These are phyloP conservation scores for Orbilia blumenaviensis DNA, from an alignment of 2,329 filamentous ascomycete genomes.

Conservation along the genomic window DNA sequence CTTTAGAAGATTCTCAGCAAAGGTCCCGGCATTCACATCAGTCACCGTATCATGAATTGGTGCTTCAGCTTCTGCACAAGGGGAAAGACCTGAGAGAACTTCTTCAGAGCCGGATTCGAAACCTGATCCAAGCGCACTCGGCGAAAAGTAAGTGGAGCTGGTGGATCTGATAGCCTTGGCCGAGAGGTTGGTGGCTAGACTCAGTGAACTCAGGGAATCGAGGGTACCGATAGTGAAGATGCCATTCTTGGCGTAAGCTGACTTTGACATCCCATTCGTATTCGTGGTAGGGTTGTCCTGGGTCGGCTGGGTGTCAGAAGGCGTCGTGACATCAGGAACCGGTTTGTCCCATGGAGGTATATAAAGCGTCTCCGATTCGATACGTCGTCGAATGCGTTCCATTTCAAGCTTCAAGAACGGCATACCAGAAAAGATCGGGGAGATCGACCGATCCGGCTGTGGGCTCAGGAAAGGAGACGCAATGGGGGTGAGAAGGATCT, in stretches of 20 bases:
- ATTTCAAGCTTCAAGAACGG: constrained; percentile 36
- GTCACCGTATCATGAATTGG: background rate
- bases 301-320: background rate
- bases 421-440: constrained; percentile 6
- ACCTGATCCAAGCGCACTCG: constrained; percentile 2
- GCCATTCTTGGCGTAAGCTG: background rate
- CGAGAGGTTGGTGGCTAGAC: constrained; percentile 18
- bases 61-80: background rate
- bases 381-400: constrained; percentile 22
- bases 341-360: constrained; percentile 24
- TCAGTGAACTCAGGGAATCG: constrained; percentile 22
- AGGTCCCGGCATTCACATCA: background rate
- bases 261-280: background rate
- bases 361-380: constrained; percentile 13
- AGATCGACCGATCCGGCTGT: constrained; percentile 1
- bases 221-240: constrained; percentile 7
- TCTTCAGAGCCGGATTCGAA: constrained; percentile 16
- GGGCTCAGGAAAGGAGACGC: constrained; percentile 15
- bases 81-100: constrained; percentile 17
- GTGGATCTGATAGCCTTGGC: constrained; percentile 10
- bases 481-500: constrained; percentile 22
- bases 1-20: constrained; percentile 19
- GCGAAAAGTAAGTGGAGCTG: constrained; percentile 26
- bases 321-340: constrained; percentile 2
- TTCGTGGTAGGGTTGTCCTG: background rate